Base-by-base conservation (phyloP, 208 protist species). In the Tritrichomonas musculus region DNA sequence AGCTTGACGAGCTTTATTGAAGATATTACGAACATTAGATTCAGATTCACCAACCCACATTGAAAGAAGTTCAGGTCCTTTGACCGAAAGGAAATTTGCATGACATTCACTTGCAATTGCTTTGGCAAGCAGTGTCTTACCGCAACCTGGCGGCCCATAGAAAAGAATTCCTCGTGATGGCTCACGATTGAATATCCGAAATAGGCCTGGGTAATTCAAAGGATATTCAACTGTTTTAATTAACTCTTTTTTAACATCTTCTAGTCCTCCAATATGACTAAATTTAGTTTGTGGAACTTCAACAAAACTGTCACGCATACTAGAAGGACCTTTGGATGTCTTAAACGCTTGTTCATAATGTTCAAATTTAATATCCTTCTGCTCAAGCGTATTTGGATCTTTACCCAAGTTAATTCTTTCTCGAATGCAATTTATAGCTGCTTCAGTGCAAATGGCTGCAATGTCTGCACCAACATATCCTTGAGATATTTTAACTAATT, bases 31-130 rank as follows among this genome's bases (percentile, higher is more conserved):
- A 33, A 99, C 98, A 94, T 99, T 99, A n/a, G 98, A 97, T 96
- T 99, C 99, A 57, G 98, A 99, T 96, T 99, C 99, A 94, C 99
- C 99, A 93, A 99, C 99, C 99, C 99, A 99, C 99, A 99, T 99
- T n/a, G 99, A 99, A 44, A 99, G 96, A 92, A 99, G 96, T 96
- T 99, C 99, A n/a, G 99, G 99, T 57, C 99, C 99, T 97, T 99
- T 99, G 95, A 99, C 98, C 30, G 98, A 99, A 95, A 99, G 99
- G 96, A 99, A 99, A 96, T 99, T 99, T 80, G 99, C 98, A 30
- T 72, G 33, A 92, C 95, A 96, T 93, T 97, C 96, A 93, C 96
- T 97, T 20, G 97, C 97, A 75, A 97, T 97, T 57, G 97, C 97
- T 95, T 97, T 97, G 14, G 97, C 97, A 0, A 97, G 72, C 73